Evolutionary conservation across 1,139 yeast species (phyloP), one percentile per base, ranked within the genome.

Genomic region (Meyerozyma smithsonii): DNA sequence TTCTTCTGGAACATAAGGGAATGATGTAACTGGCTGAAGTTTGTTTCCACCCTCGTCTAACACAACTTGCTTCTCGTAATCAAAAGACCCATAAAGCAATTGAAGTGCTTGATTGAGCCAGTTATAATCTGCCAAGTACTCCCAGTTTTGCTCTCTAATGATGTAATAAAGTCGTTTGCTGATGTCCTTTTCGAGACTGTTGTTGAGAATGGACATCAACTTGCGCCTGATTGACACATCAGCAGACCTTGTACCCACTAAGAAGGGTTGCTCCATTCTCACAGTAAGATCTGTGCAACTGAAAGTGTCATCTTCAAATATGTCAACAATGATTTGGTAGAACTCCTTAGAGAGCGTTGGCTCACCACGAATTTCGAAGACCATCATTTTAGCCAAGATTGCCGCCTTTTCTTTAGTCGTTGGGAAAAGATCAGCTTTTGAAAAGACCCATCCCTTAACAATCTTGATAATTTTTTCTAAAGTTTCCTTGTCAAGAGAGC

Each of bases 401-500:
- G 96, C 97, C 1, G 98, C 97, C 58, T 94, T 92, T 55, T 94
- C 98, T 56, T 94, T 94, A 4, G 87, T 83, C 0, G 98, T 89
- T 2, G 98, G 98, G 68, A 90, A 90, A 28, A 87, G 73, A 48
- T 89, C 95, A 1, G 79, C 70, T 43, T 84, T 79, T 2, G 89
- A 79, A 54, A 94, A 89, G 0, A 90, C 95, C 97, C 98, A 94
- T 14, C 74, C 75, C 52, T 90, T 78, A 1, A 92, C 92, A 46
- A 90, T 81, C 33, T 75, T 74, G 33, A 92, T 80, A 39, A 92
- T 85, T 55, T 84, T 84, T 46, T 78, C 79, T 46, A 92, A 69
- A 7, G 94, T 76, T 16, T 75, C 79, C 45, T 80, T 80, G 53
- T 90, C 96, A 43, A 82, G 73, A 1, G 97, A 87, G 36, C 96